Conservation (phyloP, 2,329 filamentous ascomycete genomes). For the Fusarium metavorans region DNA sequence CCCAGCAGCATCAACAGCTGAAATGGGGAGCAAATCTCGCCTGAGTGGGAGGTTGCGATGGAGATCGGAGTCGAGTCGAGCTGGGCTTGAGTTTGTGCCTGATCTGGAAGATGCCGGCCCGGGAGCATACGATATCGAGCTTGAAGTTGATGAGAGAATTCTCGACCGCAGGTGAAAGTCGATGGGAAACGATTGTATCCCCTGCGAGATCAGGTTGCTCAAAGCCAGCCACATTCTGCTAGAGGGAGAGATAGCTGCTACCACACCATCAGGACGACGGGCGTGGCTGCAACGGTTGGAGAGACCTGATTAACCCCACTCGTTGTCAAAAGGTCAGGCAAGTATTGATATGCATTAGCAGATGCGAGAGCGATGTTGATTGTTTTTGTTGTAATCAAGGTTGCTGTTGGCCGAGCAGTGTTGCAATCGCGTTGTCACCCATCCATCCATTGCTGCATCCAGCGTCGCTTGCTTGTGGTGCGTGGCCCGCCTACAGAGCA, state of each 20-base stretch:
- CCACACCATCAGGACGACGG: constrained; percentile 11
- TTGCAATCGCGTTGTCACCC: constrained; percentile 21
- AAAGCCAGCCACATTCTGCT: not conserved
- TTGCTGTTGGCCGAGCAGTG: constrained; percentile 26
- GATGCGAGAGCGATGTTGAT: constrained; percentile 1
- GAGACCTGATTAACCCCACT: constrained; percentile 27
- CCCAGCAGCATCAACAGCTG: constrained; percentile 31
- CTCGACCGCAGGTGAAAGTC: not conserved
- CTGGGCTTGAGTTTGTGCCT: constrained; percentile 12
- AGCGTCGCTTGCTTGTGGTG: not conserved
- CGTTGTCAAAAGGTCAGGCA: constrained; percentile 23
- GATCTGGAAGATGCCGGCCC: constrained; percentile 19
- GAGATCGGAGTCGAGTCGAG: constrained; percentile 30
- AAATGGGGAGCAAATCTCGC: constrained; percentile 43
- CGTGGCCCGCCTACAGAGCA: not conserved
- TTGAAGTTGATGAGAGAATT: not conserved
- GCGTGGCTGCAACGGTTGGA: constrained; percentile 8
- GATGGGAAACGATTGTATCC: not conserved
- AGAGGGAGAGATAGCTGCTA: constrained; percentile 1
- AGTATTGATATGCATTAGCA: not conserved
- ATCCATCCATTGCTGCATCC: constrained; percentile 9
- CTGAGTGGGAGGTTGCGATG: constrained; percentile 36
- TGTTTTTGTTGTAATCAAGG: constrained; percentile 16
- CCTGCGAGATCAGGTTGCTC: not conserved
- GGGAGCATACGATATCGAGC: not conserved